Evolutionary conservation across 1,284 basidiomycete species (phyloP), one percentile per base, ranked within the genome.

Genomic region (Rhodotorula sp.): DNA sequence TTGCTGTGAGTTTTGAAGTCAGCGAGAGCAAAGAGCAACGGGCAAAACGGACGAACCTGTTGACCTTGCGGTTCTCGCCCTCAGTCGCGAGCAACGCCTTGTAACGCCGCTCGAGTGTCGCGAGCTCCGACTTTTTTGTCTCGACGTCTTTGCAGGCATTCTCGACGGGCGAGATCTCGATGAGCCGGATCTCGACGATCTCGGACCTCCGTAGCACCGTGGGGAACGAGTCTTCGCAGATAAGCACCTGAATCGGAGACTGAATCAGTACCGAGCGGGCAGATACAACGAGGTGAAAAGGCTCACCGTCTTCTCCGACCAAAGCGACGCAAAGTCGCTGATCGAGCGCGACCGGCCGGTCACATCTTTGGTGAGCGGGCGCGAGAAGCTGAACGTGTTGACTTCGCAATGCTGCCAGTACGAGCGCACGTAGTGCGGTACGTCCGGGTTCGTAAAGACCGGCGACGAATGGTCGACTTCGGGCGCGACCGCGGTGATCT

Each of bases 201-300:
- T 97, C 93, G 9, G 93, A 94, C 23, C 96, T 87, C 55, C 91
- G 88, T 50, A 98, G 85, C 7, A 98, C 91, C 0, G 93, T 94
- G 0, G 96, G 96, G 82, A 99, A 93, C 0, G 88, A 86, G 77
- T 96, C 92, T 80, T 95, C 92, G 65, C 82, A 83, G 77, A 77
- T 69, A 42, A 76, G 61, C 23, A 72, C 34, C 34, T 34, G 34
- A 5, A 34, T 34, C 34, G 34, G 34, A 34, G 34, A 34, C 34
- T 34, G 34, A 34, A 34, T 34, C 34, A 34, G 34, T 34, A 34
- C 34, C 34, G 34, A 34, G 34, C 34, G 34, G 34, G 34, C 34
- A 34, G 34, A 5, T 34, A 34, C 34, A 5, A 34, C 34, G 34
- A 34, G 34, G 34, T 34, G 34, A 34, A 34, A 34, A 5, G 34